Evolutionary conservation across 1,284 basidiomycete genomes (phyloP), one percentile per base, ranked within the genome.

Genomic region (Hortiboletus rubellus): DNA sequence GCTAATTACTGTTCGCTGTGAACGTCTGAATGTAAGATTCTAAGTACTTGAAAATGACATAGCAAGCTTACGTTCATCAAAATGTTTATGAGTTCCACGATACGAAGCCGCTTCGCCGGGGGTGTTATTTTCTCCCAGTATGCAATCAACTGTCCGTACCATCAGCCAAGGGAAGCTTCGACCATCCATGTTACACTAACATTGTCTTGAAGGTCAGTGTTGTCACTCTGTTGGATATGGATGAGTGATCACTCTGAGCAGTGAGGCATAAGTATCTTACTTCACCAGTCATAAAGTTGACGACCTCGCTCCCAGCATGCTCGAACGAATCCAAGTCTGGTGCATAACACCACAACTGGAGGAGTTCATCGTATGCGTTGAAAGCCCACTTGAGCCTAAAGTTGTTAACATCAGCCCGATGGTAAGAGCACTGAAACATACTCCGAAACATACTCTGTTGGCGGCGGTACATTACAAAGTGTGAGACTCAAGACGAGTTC

Each of bases 281-380:
- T 52, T 71, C 85, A 72, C 86, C 82, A n/a, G 82, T 75, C 59
- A 85, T 73, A 55, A 83, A 79, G 15, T 73, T 75, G 27, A 84
- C 73, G 14, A 81, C 73, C 64, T 90, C 86, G 62, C 79, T 82
- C 15, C 79, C 79, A 5, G 82, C 81, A 55, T 87, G 82, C 61
- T 91, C 87, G 48, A 86, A 84, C 0, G 82, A 76, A 59, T 87
- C 84, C 43, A 89, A 60, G 64, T 91, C 87, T 49, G 83, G 77
- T 9, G 88, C 81, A 63, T 81, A 83, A 62, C 82, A 84, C 82
- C 86, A 89, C 17, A 81, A 70, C 50, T 83, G 79, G 41, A 84
- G 67, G 11, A 87, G 72, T 63, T 91, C 88, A 52, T 86, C 83
- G 54, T 84, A 79, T 17, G 82, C 79, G 24, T 82, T 79, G 67